phyloP scores from a whole-genome alignment of 805 yeast species.

The Suhomyces vadensis region DNA sequence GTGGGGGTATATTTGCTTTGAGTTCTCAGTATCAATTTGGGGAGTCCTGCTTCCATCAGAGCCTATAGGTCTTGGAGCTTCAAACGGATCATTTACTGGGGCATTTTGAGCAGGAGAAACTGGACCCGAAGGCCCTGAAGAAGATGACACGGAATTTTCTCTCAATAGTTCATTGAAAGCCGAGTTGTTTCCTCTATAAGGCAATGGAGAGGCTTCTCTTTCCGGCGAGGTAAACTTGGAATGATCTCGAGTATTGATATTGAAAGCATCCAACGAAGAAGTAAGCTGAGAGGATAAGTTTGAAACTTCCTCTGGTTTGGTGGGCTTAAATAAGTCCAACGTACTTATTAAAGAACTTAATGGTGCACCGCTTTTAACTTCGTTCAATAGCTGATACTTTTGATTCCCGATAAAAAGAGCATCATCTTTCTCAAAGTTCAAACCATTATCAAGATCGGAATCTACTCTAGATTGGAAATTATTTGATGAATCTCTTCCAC shows the following conservation, averaged over 20 bases:
- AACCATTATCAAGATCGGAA: slow-evolving; percentile 12
- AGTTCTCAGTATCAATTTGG: neutral
- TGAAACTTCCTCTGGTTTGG: too few relatives aligned
- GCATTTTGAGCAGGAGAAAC: slow-evolving; percentile 1
- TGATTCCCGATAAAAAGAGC: slow-evolving; percentile 53
- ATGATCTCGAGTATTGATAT: neutral
- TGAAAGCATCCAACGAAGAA: neutral
- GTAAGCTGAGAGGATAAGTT: too few relatives aligned
- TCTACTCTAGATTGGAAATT: neutral
- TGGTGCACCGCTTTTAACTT: slow-evolving; percentile 80
- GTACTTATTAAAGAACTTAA: slow-evolving; percentile 81
- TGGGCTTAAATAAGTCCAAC: slow-evolving; percentile 60
- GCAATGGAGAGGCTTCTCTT: neutral
- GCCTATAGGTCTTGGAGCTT: too few relatives aligned
- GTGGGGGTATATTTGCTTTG: slow-evolving; percentile 23
- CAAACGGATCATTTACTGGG: too few relatives aligned
- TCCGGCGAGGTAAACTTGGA: too few relatives aligned
- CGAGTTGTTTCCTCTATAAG: neutral
- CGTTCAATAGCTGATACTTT: slow-evolving; percentile 73
- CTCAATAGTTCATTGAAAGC: slow-evolving; percentile 8
- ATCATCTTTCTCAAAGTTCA: slow-evolving; percentile 39
- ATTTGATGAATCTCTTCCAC: neutral
- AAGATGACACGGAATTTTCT: slow-evolving; percentile 10
- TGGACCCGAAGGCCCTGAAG: slow-evolving; percentile 6
- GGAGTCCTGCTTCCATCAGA: neutral